Percentiles rank a stretch among this genome's conserved stretches.
These are phyloP conservation scores for Arabidopsis suecica DNA, from an alignment of 345 rosid genomes.

Conservation along the genomic window DNA sequence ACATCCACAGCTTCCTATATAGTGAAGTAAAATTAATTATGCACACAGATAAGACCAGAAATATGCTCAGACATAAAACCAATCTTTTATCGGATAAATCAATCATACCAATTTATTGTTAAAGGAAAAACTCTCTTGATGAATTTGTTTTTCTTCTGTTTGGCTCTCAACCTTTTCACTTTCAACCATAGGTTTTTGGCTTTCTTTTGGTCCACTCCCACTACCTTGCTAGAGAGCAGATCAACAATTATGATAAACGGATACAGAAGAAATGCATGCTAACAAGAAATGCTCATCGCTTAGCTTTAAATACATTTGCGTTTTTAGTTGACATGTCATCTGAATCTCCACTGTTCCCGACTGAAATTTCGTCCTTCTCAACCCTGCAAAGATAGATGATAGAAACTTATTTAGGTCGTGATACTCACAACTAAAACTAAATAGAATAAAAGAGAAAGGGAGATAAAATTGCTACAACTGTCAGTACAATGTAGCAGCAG, in stretches of 20 bases:
- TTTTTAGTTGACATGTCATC: slow-evolving; percentile 18
- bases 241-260: slow-evolving; percentile 28
- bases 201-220: slow-evolving; percentile 37
- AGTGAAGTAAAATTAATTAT: slow-evolving; percentile 24
- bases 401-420: slow-evolving; percentile 31
- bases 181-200: slow-evolving; percentile 36
- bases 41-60: slow-evolving; percentile 32
- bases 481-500: slow-evolving; percentile 56
- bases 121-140: slow-evolving; percentile 59
- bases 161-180: slow-evolving; percentile 53
- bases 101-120: slow-evolving; percentile 70
- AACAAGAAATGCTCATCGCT: slow-evolving; percentile 26
- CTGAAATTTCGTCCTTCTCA: slow-evolving; percentile 28
- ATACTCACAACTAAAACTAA: slow-evolving; percentile 21
- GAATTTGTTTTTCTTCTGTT: slow-evolving; percentile 64
- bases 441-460: slow-evolving; percentile 7
- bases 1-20: slow-evolving; percentile 81
- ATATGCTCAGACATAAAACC: slow-evolving; percentile 6
- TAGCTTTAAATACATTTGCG: slow-evolving; percentile 34
- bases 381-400: slow-evolving; percentile 33
- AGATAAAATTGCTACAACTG: slow-evolving; percentile 41
- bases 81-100: slow-evolving; percentile 10
- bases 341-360: slow-evolving; percentile 30
- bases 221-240: slow-evolving; percentile 42
- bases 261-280: slow-evolving; percentile 25